Conservation (phyloP, 768 basidiomycete genomes). For the Lentinula aciculospora region DNA sequence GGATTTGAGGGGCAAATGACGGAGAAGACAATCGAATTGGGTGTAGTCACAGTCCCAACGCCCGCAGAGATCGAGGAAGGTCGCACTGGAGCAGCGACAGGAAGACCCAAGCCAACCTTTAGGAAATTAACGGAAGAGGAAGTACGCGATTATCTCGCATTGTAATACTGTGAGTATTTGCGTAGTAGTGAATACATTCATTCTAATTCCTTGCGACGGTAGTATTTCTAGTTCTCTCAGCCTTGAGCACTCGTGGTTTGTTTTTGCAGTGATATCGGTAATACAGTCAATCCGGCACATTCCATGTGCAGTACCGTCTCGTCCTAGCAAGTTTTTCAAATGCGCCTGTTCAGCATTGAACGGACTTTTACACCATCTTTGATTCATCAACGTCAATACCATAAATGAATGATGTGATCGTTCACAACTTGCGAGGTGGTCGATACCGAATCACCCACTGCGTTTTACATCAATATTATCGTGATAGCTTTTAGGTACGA, state of each 20-base stretch:
- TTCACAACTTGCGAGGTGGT: not conserved
- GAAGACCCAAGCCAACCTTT: slow-evolving; percentile 81
- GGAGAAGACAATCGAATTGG: slow-evolving; percentile 99
- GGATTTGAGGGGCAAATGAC: slow-evolving; percentile 99
- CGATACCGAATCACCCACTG: not conserved
- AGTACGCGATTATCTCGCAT: slow-evolving; percentile 89
- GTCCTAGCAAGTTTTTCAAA: slow-evolving; percentile 4
- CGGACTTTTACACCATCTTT: slow-evolving; percentile 3
- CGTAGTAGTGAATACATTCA: not conserved
- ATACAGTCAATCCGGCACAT: not conserved
- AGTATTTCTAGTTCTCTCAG: not conserved
- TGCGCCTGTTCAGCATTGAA: slow-evolving; percentile 2
- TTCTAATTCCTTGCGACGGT: not conserved
- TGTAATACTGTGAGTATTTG: slow-evolving; percentile 30
- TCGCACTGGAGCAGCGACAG: slow-evolving; percentile 62
- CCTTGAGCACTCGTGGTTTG: not conserved
- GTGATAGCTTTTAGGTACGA: not conserved
- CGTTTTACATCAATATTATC: not conserved
- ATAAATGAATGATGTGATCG: slow-evolving; percentile 5
- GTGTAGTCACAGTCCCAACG: slow-evolving; percentile 88
- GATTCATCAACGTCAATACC: slow-evolving; percentile 1
- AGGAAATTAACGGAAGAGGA: slow-evolving; percentile 95
- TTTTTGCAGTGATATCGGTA: not conserved
- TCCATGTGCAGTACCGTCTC: not conserved
- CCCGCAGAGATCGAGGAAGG: slow-evolving; percentile 62